A percentile compares a stretch with the other conserved stretches of the same genome.
phyloP scores from a whole-genome alignment of 371 early-diverging fungal genomes.

The Nematocida minor region DNA sequence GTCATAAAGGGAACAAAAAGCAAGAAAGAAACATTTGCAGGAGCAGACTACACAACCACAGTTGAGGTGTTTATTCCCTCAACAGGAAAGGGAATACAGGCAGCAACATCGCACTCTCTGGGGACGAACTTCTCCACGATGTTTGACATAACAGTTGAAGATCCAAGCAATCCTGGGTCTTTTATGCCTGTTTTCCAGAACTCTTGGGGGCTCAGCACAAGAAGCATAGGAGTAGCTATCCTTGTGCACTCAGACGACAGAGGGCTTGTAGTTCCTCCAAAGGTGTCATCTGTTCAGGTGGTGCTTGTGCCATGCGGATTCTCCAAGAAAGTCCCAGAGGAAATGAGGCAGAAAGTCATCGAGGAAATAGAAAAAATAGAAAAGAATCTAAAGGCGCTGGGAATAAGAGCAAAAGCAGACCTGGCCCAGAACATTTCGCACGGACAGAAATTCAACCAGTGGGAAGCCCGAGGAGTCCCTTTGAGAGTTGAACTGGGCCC shows the following conservation, averaged over 20 bases:
- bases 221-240: slow-evolving; percentile 96
- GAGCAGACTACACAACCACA: slow-evolving; percentile 93
- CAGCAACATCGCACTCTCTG: slow-evolving; percentile 94
- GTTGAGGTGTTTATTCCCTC: slow-evolving; percentile 94
- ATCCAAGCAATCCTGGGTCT: slow-evolving; percentile 56
- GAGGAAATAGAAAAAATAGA: slow-evolving; percentile 66
- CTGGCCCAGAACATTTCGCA: slow-evolving; percentile 81
- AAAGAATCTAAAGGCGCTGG: slow-evolving; percentile 70
- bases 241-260: slow-evolving; percentile 96
- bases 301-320: slow-evolving; percentile 91
- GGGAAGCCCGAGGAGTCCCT: slow-evolving; percentile 96
- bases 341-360: slow-evolving; percentile 67
- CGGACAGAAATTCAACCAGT: slow-evolving; percentile 98
- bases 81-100: slow-evolving; percentile 96
- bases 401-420: slow-evolving; percentile 81
- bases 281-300: slow-evolving; percentile 81
- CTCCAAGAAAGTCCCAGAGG: slow-evolving; percentile 73
- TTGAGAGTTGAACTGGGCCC: slow-evolving; percentile 93
- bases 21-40: slow-evolving; percentile 98
- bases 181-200: slow-evolving; percentile 85
- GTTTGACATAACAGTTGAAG: slow-evolving; percentile 79
- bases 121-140: slow-evolving; percentile 99
- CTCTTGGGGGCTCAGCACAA: slow-evolving; percentile 97
- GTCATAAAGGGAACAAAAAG: slow-evolving; percentile 94
- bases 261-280: slow-evolving; percentile 94